Percentiles rank a stretch among this genome's conserved stretches.
Evolutionary conservation across 2,329 filamentous ascomycete species (phyloP).

Genomic region (Penicillium polonicum): DNA sequence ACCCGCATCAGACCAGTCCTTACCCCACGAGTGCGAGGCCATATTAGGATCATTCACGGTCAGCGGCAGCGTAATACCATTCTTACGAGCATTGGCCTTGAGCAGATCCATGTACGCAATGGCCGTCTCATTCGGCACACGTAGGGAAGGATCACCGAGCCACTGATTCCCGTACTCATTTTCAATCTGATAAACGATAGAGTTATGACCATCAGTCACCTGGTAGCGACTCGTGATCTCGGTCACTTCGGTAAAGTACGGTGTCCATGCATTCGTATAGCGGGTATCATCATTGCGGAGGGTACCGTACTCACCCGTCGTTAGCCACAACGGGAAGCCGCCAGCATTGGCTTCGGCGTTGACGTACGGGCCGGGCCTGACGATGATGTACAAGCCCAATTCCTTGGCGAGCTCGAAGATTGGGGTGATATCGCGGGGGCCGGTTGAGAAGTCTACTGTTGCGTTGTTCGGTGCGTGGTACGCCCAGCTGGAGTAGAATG

Average conservation of each 20-base stretch:
- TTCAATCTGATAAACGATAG: constrained; percentile 34
- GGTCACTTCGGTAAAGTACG: constrained; percentile 31
- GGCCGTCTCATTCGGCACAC: constrained; percentile 51
- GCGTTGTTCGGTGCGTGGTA: constrained; percentile 49
- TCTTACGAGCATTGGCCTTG: constrained; percentile 53
- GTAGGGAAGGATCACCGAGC: constrained; percentile 29
- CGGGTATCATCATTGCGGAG: constrained; percentile 34
- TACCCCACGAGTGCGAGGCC: constrained; percentile 58
- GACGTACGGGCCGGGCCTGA: constrained; percentile 60
- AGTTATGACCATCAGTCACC: constrained; percentile 30
- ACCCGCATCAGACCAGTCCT: constrained; percentile 56
- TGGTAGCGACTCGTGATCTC: constrained; percentile 33
- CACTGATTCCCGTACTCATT: constrained; percentile 45
- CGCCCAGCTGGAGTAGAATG: constrained; percentile 51
- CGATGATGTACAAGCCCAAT: constrained; percentile 56
- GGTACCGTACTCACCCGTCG: constrained; percentile 51
- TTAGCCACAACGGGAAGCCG: constrained; percentile 62
- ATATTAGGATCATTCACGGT: constrained; percentile 62
- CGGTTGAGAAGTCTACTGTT: constrained; percentile 53
- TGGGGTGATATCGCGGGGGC: constrained; percentile 54
- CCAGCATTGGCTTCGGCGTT: constrained; percentile 65
- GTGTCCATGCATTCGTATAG: constrained; percentile 33
- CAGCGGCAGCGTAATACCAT: constrained; percentile 59
- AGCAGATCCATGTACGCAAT: constrained; percentile 47
- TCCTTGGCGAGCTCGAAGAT: constrained; percentile 56